A percentile compares a stretch with the other conserved stretches of the same genome.
These are phyloP conservation scores for Chaetomiaceae sp. DNA, from an alignment of 2,329 filamentous ascomycete species.

Conservation along the genomic window DNA sequence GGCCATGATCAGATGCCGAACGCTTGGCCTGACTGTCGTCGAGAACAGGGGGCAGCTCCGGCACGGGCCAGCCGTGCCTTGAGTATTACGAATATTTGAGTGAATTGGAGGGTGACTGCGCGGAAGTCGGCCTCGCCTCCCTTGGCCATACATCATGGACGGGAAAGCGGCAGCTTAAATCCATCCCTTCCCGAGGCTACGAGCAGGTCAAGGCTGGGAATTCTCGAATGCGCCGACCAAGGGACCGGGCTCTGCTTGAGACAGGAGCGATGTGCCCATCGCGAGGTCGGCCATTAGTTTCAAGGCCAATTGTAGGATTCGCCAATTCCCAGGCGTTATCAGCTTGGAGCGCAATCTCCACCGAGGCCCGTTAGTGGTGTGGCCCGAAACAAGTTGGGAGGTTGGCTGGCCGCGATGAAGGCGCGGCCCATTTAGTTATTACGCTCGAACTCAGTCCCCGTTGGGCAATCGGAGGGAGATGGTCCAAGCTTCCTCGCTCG, in stretches of 20 bases:
- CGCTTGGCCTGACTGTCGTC: no score
- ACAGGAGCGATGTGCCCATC: neutral
- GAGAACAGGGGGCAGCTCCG: no score
- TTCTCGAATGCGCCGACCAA: neutral
- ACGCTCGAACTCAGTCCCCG: neutral
- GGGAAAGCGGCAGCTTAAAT: neutral
- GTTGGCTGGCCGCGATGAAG: neutral
- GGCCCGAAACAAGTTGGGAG: constrained; percentile 2
- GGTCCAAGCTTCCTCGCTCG: no score
- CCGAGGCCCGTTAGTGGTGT: neutral
- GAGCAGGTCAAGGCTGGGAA: neutral
- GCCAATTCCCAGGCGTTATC: neutral
- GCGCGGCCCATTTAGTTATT: neutral
- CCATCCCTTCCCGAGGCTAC: neutral
- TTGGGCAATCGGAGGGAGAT: no score
- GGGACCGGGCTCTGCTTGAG: neutral
- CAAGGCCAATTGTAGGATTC: neutral
- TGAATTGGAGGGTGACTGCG: neutral
- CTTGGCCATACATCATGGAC: neutral
- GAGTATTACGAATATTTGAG: neutral
- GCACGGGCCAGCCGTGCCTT: constrained; percentile 2
- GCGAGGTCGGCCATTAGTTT: constrained; percentile 1
- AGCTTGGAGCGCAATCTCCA: neutral
- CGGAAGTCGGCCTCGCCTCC: neutral
- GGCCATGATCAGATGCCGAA: constrained; percentile 1